Conservation (phyloP, 495 filamentous ascomycete species). For the Stereocaulon alpinum region DNA sequence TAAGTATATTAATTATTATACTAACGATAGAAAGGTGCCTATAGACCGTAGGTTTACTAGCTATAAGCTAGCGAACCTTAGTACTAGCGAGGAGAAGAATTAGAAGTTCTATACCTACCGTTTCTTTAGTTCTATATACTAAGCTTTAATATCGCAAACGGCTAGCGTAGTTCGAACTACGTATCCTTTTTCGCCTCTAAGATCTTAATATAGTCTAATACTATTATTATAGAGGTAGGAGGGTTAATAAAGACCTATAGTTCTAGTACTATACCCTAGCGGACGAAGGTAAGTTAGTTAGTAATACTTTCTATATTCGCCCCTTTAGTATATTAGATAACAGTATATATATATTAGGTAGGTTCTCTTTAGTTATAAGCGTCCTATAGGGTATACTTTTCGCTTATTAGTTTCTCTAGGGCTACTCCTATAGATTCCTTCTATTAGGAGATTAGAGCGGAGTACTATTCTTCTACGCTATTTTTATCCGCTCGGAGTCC, state of each 20-base stretch:
- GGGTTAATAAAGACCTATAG: not conserved
- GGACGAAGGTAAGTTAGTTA: constrained; percentile 1
- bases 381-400: too few species aligned
- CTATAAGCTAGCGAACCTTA: not conserved
- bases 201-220: not conserved
- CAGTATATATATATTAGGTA: too few species aligned
- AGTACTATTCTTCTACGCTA: not conserved
- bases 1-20: constrained; percentile 6
- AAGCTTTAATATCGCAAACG: not conserved
- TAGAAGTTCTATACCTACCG: not conserved
- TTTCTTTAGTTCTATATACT: not conserved
- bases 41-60: not conserved
- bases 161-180: not conserved
- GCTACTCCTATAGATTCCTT: not conserved
- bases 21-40: not conserved
- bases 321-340: too few species aligned
- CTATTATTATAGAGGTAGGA: not conserved
- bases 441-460: not conserved
- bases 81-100: not conserved
- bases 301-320: too few species aligned
- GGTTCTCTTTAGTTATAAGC: too few species aligned
- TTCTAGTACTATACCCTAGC: constrained; percentile 3
- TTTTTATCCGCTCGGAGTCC: not conserved
- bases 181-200: not conserved
- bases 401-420: not conserved